phyloP scores from a whole-genome alignment of 306 rosid species.

The Leucaena leucocephala region DNA sequence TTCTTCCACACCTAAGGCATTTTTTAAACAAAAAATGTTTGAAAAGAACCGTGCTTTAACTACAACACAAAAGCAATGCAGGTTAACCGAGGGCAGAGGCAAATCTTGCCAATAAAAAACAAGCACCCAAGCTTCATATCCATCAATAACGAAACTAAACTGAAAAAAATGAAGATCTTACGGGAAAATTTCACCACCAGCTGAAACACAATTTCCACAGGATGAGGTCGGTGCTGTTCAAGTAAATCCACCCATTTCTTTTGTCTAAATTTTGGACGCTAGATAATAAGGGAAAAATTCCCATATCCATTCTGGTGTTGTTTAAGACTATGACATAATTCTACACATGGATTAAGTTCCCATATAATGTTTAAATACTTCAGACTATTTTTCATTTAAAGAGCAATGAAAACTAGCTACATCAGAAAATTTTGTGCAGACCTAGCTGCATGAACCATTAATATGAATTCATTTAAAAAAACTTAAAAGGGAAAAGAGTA shows the following conservation, averaged over 20 bases:
- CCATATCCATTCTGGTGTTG: background rate
- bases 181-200: background rate
- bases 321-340: conserved; percentile 12
- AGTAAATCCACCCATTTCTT: conserved; percentile 24
- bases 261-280: background rate
- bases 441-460: conserved; percentile 7
- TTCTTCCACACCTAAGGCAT: background rate
- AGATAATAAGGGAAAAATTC: background rate
- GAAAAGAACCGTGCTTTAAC: background rate
- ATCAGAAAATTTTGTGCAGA: background rate
- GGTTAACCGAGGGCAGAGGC: conserved; percentile 12
- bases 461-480: background rate
- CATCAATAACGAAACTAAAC: conserved; percentile 7
- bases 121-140: conserved; percentile 3
- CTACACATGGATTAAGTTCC: background rate
- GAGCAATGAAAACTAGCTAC: background rate
- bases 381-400: background rate
- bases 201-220: conserved; percentile 18
- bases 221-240: background rate
- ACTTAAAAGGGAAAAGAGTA: conserved; percentile 7
- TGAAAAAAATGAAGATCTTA: conserved; percentile 1
- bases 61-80: background rate
- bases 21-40: background rate
- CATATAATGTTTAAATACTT: background rate
- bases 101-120: conserved; percentile 17